Evolutionary conservation across 2,329 filamentous ascomycete species (phyloP), one percentile per base, ranked within the genome.

Genomic region (Phaeosphaeriaceae sp.): DNA sequence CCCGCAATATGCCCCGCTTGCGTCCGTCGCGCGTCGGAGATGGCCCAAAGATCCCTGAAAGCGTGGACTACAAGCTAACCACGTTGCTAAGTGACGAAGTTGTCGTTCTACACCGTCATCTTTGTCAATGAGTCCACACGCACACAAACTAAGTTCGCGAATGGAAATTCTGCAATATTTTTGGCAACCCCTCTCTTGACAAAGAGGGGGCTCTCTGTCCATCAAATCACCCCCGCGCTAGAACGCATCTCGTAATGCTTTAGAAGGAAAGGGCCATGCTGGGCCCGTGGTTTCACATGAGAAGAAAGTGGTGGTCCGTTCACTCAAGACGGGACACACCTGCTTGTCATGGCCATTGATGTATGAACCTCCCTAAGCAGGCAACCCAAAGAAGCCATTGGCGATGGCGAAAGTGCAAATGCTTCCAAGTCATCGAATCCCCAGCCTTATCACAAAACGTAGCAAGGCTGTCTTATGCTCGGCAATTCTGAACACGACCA

Each of bases 221-320:
- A 44, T 34, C 50, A 49, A n/a, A 54, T 47, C 52, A 36, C 61
- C 68, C 66, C 67, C 68, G 64, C 71, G 64, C 70, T 73, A 73
- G 61, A 47, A 61, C 60, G 42, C 51, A 65, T 69, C 45, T 56
- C 60, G 61, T 60, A 61, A 62, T 62, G 48, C 63, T 71, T 63
- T 66, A 65, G 68, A 69, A 63, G 60, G 54, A 46, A 58, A 57
- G 53, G 44, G 50, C 57, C 53, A 46, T 57, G 39, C 62, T 43
- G 39, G 57, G 59, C 56, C 63, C 57, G 56, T 60, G 61, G 66
- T 65, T 67, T 67, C 63, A 70, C 23, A 48, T 52, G 39, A 52
- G 48, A 52, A 47, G 51, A 49, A 61, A 50, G 58, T 46, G 41
- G 48, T 52, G 60, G 60, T 46, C 55, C 60, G 50, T 56, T 41